These are phyloP conservation scores for Arthrobotrys entomopaga DNA, from an alignment of 2,329 filamentous ascomycete species.

Conservation along the genomic window DNA sequence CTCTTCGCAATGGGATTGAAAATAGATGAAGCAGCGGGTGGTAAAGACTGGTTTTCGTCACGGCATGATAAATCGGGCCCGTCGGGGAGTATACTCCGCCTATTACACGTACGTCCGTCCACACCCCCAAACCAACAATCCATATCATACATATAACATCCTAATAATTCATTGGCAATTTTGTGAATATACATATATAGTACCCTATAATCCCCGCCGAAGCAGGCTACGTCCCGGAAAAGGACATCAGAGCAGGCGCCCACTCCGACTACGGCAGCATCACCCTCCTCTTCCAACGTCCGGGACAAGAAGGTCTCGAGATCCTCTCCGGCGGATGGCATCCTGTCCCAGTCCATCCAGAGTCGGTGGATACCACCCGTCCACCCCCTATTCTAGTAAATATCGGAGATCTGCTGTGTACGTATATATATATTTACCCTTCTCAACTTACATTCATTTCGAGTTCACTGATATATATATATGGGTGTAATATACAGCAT, in stretches of 20 bases:
- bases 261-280: slow-evolving; percentile 66
- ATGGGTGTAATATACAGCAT: slow-evolving; percentile 61
- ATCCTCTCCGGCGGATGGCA: slow-evolving; percentile 72
- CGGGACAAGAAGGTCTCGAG: slow-evolving; percentile 86
- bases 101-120: slow-evolving; percentile 72
- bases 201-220: slow-evolving; percentile 64
- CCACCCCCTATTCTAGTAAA: slow-evolving; percentile 77
- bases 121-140: too few relatives aligned
- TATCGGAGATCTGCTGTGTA: slow-evolving; percentile 75
- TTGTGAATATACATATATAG: slow-evolving; percentile 21
- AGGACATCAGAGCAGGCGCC: slow-evolving; percentile 85
- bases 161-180: too few relatives aligned
- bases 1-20: slow-evolving; percentile 82
- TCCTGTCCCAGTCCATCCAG: slow-evolving; percentile 74
- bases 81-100: slow-evolving; percentile 72
- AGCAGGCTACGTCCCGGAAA: slow-evolving; percentile 64
- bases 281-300: slow-evolving; percentile 82
- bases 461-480: too few relatives aligned
- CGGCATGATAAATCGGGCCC: slow-evolving; percentile 69
- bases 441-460: too few relatives aligned
- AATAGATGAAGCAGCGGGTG: slow-evolving; percentile 63
- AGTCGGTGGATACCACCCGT: slow-evolving; percentile 69
- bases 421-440: slow-evolving; percentile 16
- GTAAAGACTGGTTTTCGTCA: slow-evolving; percentile 69
- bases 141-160: too few relatives aligned